Conservation (phyloP, 306 rosid genomes). For the Vicia sativa region DNA sequence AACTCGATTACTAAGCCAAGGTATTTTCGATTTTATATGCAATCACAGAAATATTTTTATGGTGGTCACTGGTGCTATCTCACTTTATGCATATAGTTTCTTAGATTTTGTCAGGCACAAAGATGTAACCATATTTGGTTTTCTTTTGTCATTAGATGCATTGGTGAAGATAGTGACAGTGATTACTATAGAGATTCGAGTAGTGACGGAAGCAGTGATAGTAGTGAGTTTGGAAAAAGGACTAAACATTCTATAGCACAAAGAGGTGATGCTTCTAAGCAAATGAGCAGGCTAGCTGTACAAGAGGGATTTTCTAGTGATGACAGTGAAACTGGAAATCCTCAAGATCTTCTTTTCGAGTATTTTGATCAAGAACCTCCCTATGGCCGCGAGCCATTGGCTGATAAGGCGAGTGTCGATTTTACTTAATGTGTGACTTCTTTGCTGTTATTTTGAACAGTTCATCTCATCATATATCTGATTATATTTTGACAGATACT, state of each 20-base stretch:
- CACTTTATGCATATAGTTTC: too few species aligned
- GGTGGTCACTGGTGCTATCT: too few species aligned
- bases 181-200: constrained; percentile 74
- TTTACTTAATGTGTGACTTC: constrained; percentile 24
- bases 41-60: too few species aligned
- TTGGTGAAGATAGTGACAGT: constrained; percentile 61
- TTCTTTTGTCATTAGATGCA: constrained; percentile 51
- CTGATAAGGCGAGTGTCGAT: constrained; percentile 69
- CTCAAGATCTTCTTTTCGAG: constrained; percentile 65
- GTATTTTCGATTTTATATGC: constrained; percentile 38
- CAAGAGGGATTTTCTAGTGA: constrained; percentile 74
- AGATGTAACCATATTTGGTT: constrained; percentile 8
- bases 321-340: constrained; percentile 63
- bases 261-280: constrained; percentile 38
- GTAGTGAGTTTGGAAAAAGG: constrained; percentile 57
- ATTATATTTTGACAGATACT: constrained; percentile 58
- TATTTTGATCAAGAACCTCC: constrained; percentile 80
- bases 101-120: too few species aligned
- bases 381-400: constrained; percentile 79
- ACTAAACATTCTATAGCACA: constrained; percentile 41
- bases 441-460: constrained; percentile 24
- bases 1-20: constrained; percentile 58
- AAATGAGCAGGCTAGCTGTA: constrained; percentile 52
- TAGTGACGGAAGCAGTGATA: constrained; percentile 83
- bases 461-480: constrained; percentile 43